A percentile compares a stretch with the other conserved stretches of the same genome.
These are phyloP conservation scores for Astrephomene gubernaculifera DNA, from an alignment of 139 green algal species.

Conservation along the genomic window DNA sequence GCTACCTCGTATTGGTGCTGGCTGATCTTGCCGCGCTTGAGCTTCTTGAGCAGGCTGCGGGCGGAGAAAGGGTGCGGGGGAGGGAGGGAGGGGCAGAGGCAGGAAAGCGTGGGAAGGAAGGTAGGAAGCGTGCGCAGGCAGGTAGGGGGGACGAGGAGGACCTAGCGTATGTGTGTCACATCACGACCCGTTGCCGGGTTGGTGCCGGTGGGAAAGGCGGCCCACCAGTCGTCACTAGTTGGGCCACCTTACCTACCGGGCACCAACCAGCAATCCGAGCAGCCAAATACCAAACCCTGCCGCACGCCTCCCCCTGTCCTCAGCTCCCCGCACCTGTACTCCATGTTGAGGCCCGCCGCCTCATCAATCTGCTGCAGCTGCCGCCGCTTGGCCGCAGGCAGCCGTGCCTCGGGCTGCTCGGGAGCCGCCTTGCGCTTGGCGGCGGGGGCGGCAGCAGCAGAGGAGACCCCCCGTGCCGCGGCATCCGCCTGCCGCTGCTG, in stretches of 20 bases:
- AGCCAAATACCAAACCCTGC: too few relatives aligned
- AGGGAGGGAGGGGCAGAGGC: background rate
- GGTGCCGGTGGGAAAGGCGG: too few relatives aligned
- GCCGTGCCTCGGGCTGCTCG: background rate
- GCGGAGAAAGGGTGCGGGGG: too few relatives aligned
- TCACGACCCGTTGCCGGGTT: too few relatives aligned
- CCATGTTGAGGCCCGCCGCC: slow-evolving; percentile 73
- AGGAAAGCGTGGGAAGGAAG: too few relatives aligned
- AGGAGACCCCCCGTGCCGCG: background rate
- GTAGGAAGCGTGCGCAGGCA: too few relatives aligned
- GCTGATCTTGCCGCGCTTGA: slow-evolving; percentile 64
- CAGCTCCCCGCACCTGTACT: slow-evolving; percentile 61
- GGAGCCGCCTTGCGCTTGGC: slow-evolving; percentile 29
- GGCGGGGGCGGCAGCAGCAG: background rate
- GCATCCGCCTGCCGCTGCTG: slow-evolving; percentile 2
- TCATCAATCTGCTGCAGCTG: slow-evolving; percentile 79
- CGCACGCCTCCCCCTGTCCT: background rate
- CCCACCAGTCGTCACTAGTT: too few relatives aligned
- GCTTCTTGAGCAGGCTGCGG: slow-evolving; percentile 79
- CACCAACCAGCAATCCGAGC: too few relatives aligned
- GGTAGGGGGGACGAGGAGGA: too few relatives aligned
- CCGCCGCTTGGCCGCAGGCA: slow-evolving; percentile 83
- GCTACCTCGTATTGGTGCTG: slow-evolving; percentile 66
- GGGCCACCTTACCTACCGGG: too few relatives aligned
- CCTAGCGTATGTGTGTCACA: too few relatives aligned